phyloP scores from a whole-genome alignment of 257 asterid species.

The Solanum habrochaites region DNA sequence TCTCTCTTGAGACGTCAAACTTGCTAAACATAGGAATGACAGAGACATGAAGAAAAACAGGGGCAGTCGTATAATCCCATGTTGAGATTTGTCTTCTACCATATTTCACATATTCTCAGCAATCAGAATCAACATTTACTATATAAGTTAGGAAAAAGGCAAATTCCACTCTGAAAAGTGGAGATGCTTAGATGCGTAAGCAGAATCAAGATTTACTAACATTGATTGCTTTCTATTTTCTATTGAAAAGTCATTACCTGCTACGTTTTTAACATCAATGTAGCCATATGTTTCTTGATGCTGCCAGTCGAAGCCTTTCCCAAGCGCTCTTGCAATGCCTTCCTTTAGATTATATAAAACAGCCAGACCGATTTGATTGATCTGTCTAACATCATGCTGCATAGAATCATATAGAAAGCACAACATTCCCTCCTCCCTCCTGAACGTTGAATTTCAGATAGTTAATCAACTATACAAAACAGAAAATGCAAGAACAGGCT shows the following conservation, averaged over 20 bases:
- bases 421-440: conserved; percentile 73
- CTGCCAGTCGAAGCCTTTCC: conserved; percentile 48
- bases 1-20: not conserved
- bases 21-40: not conserved
- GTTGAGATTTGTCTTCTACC: not conserved
- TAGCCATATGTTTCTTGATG: conserved; percentile 61
- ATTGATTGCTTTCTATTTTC: no score
- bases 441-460: not conserved
- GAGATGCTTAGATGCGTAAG: not conserved
- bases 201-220: not conserved
- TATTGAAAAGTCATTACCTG: conserved; percentile 24
- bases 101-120: not conserved
- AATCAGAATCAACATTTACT: not conserved
- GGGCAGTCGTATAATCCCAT: not conserved
- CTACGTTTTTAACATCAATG: conserved; percentile 39
- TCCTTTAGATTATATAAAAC: conserved; percentile 60
- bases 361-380: conserved; percentile 79
- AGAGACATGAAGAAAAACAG: not conserved
- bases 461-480: not conserved
- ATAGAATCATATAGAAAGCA: conserved; percentile 67
- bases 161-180: not conserved
- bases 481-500: not conserved
- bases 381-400: conserved; percentile 54
- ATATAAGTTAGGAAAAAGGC: not conserved
- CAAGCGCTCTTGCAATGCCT: conserved; percentile 54